A percentile compares a stretch with the other conserved stretches of the same genome.
Conservation (phyloP, 2,329 filamentous ascomycete species). For the Fusarium nodosum region DNA sequence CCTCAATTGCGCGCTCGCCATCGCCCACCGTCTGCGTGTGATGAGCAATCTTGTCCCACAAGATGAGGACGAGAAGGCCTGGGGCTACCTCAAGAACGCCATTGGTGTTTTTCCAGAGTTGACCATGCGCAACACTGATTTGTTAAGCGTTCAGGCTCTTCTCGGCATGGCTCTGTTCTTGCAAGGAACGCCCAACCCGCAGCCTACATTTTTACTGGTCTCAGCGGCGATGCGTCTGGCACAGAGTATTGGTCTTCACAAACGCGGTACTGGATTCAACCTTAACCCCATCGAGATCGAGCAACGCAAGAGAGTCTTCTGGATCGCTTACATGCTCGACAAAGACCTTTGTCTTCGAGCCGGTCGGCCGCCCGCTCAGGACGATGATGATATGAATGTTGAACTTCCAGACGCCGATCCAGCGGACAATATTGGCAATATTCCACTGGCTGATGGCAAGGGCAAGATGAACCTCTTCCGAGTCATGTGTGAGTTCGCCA, state of each 20-base stretch:
- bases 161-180: constrained; percentile 95
- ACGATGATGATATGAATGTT: constrained; percentile 88
- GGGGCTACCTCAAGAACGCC: constrained; percentile 96
- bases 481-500: constrained; percentile 89
- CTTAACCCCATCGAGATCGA: constrained; percentile 94
- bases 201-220: constrained; percentile 91
- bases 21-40: constrained; percentile 89
- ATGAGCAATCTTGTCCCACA: constrained; percentile 94
- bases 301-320: constrained; percentile 78
- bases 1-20: constrained; percentile 93
- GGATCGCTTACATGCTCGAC: constrained; percentile 75
- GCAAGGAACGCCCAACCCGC: constrained; percentile 95
- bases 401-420: constrained; percentile 93
- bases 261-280: constrained; percentile 91
- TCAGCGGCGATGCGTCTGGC: constrained; percentile 90
- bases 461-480: constrained; percentile 96
- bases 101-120: constrained; percentile 93
- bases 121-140: constrained; percentile 94
- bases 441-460: constrained; percentile 88
- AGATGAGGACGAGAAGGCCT: constrained; percentile 94
- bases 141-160: constrained; percentile 93
- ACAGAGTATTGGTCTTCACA: constrained; percentile 95
- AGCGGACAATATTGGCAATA: constrained; percentile 92
- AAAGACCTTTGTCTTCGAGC: constrained; percentile 73
- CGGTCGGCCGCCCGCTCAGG: constrained; percentile 71